Percentiles rank a stretch among this genome's conserved stretches.
Evolutionary conservation across 2,329 filamentous ascomycete species (phyloP).

Genomic region (Fonsecaea pedrosoi): DNA sequence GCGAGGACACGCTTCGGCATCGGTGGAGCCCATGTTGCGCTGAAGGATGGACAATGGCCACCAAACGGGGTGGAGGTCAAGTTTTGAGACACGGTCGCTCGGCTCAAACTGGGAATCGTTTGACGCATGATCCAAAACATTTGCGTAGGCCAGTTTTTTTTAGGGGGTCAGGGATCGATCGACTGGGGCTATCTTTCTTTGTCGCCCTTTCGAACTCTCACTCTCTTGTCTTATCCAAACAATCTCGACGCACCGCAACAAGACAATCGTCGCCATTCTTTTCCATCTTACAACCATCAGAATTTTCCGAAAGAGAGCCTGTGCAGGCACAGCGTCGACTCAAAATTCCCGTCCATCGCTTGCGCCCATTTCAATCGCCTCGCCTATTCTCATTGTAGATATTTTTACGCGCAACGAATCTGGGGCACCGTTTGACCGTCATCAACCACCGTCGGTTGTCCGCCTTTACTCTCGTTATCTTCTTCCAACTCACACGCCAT

Average conservation of each 20-base stretch:
- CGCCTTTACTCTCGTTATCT: slow-evolving; percentile 3
- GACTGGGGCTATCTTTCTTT: background rate
- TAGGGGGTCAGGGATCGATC: slow-evolving; percentile 12
- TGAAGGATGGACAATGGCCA: slow-evolving; percentile 4
- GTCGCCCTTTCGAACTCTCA: slow-evolving; percentile 3
- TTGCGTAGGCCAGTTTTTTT: background rate
- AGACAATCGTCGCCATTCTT: slow-evolving; percentile 18
- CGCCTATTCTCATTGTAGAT: background rate
- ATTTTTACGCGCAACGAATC: background rate
- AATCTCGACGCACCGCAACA: slow-evolving; percentile 1
- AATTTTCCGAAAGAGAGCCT: slow-evolving; percentile 6
- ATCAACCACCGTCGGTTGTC: background rate
- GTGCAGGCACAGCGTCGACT: slow-evolving; percentile 19
- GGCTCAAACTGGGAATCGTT: slow-evolving; percentile 16
- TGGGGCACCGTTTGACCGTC: background rate
- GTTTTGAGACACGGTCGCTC: slow-evolving; percentile 17
- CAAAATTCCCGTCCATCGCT: background rate
- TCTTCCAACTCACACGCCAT: slow-evolving; percentile 8
- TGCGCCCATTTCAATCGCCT: slow-evolving; percentile 4
- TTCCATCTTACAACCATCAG: background rate
- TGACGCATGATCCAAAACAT: slow-evolving; percentile 19
- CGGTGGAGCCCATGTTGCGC: slow-evolving; percentile 9
- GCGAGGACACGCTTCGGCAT: slow-evolving; percentile 12
- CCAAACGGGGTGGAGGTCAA: slow-evolving; percentile 14
- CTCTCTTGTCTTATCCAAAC: slow-evolving; percentile 5